Percentiles rank a stretch among this genome's conserved stretches.
phyloP scores from a whole-genome alignment of 139 green algal species.

The Chlorella sp. region DNA sequence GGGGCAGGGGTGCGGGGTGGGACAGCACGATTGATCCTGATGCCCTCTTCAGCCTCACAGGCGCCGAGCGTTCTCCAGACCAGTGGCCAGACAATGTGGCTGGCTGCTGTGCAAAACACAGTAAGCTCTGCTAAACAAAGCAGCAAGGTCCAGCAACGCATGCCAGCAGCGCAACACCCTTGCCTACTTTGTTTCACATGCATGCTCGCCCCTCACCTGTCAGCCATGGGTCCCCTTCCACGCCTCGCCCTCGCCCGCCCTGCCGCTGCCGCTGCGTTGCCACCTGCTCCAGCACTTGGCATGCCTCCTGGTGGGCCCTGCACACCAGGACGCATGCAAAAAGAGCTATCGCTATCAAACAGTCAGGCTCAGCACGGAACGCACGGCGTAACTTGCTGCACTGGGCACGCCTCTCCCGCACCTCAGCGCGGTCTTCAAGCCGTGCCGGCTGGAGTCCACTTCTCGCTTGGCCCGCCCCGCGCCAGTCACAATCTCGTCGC shows the following conservation, averaged over 20 bases:
- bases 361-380: neutral
- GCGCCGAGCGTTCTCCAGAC: too few species aligned
- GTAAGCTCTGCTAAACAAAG: neutral
- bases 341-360: too few species aligned
- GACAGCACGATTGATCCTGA: too few species aligned
- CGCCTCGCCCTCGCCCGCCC: neutral
- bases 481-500: conserved; percentile 26
- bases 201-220: conserved; percentile 8
- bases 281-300: conserved; percentile 35
- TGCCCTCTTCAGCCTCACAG: too few species aligned
- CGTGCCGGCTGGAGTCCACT: conserved; percentile 45
- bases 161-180: neutral
- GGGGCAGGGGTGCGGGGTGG: neutral
- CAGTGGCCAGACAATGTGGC: too few species aligned
- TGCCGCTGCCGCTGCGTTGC: conserved; percentile 28
- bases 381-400: too few species aligned
- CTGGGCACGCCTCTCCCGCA: too few species aligned
- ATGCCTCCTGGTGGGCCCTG: conserved; percentile 25
- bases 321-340: neutral
- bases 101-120: too few species aligned
- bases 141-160: too few species aligned
- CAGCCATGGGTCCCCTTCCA: conserved; percentile 73
- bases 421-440: conserved; percentile 44
- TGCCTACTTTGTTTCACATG: too few species aligned
- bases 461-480: conserved; percentile 24